Base-by-base conservation (phyloP, 176 grass and related monocot genomes). In the Oryza meridionalis region DNA sequence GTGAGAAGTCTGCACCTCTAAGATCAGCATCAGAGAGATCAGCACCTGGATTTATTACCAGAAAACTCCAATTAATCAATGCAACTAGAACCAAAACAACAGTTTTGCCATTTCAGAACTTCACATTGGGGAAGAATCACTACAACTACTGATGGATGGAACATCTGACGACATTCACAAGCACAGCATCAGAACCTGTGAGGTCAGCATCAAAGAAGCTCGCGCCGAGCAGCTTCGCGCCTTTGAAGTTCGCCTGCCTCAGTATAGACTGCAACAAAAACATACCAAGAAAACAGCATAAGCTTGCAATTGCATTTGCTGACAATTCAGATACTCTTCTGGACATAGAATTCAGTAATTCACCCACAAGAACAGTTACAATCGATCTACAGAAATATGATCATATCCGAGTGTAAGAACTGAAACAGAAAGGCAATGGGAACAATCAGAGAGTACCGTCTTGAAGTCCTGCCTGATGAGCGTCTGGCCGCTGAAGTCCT, bases 401-500 rank as follows among this genome's bases (percentile, higher is more conserved):
- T 35, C 12, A 1, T 4, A 71, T 15, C 15, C 7, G 26, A 21
- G 22, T n/a, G 65, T 7, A 26, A n/a, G 65, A 33, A 66, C 25
- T 2, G 32, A 43, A 46, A 3, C 12, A 35, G 6, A 16, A 49
- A 49, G 33, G 33, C 33, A 6, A 59, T 31, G 29, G 21, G 61
- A 35, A 5, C 33, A 35, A 35, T 35, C 3, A 4, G 6, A 11
- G 5, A 16, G 2, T 77, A 95, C 95, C 82, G 95, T 95, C 86
- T 98, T 98, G 83, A 98, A 98, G 84, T 98, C 92, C 82, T 98
- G 95, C 87, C 91, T 95, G 84, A 95, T 73, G 79, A 98, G 95
- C 14, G 91, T 91, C 81, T 81, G 90, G 62, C 95, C 95, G 44
- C 92, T 98, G 82, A 98, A 98, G 86, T 98, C 95, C 81, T 91